phyloP scores from a whole-genome alignment of 495 filamentous ascomycete species.

The Aspergillus ostianus region DNA sequence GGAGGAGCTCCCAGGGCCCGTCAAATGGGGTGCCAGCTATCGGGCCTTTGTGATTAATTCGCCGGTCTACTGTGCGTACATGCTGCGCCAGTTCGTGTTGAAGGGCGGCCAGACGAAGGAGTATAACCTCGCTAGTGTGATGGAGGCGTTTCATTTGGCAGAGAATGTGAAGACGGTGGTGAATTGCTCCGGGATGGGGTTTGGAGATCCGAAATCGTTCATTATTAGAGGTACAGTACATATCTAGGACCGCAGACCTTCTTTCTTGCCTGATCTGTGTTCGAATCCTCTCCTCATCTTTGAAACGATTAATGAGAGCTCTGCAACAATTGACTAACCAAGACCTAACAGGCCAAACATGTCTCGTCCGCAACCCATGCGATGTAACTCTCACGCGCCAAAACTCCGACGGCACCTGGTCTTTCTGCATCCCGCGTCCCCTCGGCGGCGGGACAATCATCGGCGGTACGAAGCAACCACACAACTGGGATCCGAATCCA shows the following conservation, averaged over 20 bases:
- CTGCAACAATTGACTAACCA: background rate
- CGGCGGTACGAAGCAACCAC: conserved; percentile 60
- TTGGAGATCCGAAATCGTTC: conserved; percentile 52
- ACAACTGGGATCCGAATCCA: conserved; percentile 53
- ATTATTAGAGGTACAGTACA: conserved; percentile 47
- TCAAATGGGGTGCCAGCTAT: conserved; percentile 58
- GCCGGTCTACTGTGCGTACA: conserved; percentile 57
- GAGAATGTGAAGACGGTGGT: conserved; percentile 48
- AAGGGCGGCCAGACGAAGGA: conserved; percentile 47
- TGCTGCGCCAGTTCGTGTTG: conserved; percentile 52
- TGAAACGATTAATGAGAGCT: no score
- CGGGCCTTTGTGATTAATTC: conserved; percentile 58
- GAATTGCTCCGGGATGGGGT: conserved; percentile 58
- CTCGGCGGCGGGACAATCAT: conserved; percentile 61
- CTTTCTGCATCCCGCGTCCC: conserved; percentile 58
- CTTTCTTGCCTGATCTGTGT: conserved; percentile 11
- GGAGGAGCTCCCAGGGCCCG: conserved; percentile 43
- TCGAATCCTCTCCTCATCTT: background rate
- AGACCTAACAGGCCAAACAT: conserved; percentile 35
- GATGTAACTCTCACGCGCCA: conserved; percentile 57
- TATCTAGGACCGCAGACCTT: background rate
- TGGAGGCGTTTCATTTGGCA: conserved; percentile 49
- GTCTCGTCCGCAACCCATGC: conserved; percentile 46
- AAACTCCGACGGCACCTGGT: conserved; percentile 58
- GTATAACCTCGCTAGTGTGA: conserved; percentile 40